Base-by-base conservation (phyloP, 202 grass and related monocot species). In the Sporobolus alterniflorus region DNA sequence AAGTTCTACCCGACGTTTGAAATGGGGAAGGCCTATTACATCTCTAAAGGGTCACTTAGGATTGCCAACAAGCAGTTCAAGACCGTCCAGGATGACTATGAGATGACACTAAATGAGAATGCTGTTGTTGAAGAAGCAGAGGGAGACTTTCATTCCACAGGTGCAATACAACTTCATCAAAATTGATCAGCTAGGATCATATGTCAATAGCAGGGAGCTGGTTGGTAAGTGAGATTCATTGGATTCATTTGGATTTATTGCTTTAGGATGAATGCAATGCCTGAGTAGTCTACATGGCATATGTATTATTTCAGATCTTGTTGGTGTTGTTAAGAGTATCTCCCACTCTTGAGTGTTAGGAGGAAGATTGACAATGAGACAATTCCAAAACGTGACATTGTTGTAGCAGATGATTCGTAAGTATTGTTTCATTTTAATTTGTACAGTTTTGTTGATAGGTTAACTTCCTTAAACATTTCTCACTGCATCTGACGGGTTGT, bases 31-130 rank as follows among this genome's bases (percentile, higher is more conserved):
- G 96, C 96, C 10, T 99, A 99, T 61, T 99, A 94, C n/a, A 87
- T 99, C 73, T 99, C 96, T 31, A 99, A 96, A 50, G 96, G 96
- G 11, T 99, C 89, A 14, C 91, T 96, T 20, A 85, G 83, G 72
- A 84, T 99, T 46, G 96, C 96, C 51, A 99, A 96, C 64, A 99
- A 89, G 74, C 96, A 89, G 82, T 99, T 99, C 86, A 96, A 85
- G 66, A 96, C 93, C 12, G 96, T 99, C 17, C 76, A 90, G 71
- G 96, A 99, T 88, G 96, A 99, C 63, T 99, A 96, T 73, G 96
- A 99, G 82, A 84, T 99, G 96, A 94, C 85, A 9, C 85, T 99
- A 29, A 96, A 96, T 79, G 93, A 99, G 80, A 94, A 66, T 78
- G 91, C 96, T 69, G 64, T 94, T 40, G 83, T 99, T 82, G 96